phyloP scores from a whole-genome alignment of 2,329 filamentous ascomycete species.

The Kalmusia sp. region DNA sequence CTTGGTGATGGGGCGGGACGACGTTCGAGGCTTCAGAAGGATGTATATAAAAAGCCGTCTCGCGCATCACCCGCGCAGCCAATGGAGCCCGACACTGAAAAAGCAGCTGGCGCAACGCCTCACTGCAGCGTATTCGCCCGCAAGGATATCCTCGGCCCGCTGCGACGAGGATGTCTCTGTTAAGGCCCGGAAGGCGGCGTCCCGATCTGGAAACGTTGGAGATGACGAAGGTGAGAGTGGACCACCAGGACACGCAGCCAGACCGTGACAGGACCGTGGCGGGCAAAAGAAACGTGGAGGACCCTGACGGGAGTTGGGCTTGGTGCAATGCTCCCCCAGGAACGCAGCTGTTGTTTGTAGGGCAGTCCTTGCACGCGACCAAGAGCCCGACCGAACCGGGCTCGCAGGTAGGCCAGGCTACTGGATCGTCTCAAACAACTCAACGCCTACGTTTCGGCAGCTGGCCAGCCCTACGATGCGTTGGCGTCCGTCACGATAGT shows the following conservation, averaged over 20 bases:
- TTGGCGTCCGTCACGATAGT: constrained; percentile 37
- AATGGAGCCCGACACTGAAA: constrained; percentile 45
- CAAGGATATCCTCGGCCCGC: constrained; percentile 47
- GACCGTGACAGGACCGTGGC: constrained; percentile 37
- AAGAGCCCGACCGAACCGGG: constrained; percentile 38
- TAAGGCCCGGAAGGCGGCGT: constrained; percentile 39
- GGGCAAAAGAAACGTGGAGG: constrained; percentile 44
- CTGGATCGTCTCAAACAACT: constrained; percentile 45
- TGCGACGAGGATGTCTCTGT: constrained; percentile 44
- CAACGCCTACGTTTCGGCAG: constrained; percentile 41
- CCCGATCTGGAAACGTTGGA: constrained; percentile 47
- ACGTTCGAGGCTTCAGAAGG: constrained; percentile 37
- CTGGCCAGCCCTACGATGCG: constrained; percentile 39
- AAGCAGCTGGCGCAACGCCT: constrained; percentile 44
- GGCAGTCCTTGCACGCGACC: constrained; percentile 43
- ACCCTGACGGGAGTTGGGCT: constrained; percentile 31
- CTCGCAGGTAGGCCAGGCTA: constrained; percentile 26
- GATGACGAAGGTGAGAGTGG: constrained; percentile 34
- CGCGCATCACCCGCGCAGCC: constrained; percentile 42
- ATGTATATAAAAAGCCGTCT: constrained; percentile 45
- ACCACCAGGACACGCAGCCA: constrained; percentile 39
- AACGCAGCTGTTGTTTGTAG: constrained; percentile 40
- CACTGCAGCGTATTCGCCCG: constrained; percentile 37
- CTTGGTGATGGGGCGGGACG: constrained; percentile 33
- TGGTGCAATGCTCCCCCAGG: constrained; percentile 36